Percentiles rank a stretch among this genome's conserved stretches.
phyloP scores from a whole-genome alignment of 441 rosid species.

The Eruca vesicaria region DNA sequence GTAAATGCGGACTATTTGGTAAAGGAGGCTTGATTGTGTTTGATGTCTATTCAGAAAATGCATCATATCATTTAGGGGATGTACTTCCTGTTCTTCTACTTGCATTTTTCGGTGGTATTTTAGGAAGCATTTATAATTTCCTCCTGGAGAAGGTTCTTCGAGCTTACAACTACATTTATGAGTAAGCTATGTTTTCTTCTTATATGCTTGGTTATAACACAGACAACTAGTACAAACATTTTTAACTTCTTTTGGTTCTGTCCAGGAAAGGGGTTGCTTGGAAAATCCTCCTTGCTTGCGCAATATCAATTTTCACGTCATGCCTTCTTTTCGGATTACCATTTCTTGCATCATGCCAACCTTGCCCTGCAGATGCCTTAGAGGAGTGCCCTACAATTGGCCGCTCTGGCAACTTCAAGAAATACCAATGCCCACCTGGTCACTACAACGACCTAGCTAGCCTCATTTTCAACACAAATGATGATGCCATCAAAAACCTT shows the following conservation, averaged over 20 bases:
- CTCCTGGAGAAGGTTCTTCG: constrained; percentile 64
- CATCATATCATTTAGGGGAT: constrained; percentile 69
- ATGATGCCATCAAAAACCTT: constrained; percentile 82
- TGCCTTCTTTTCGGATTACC: constrained; percentile 90
- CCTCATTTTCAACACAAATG: constrained; percentile 90
- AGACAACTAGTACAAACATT: background rate
- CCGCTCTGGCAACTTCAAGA: constrained; percentile 81
- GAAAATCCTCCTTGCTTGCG: constrained; percentile 61
- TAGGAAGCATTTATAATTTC: constrained; percentile 78
- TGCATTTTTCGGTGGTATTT: constrained; percentile 76
- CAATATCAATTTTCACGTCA: constrained; percentile 73
- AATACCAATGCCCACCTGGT: constrained; percentile 73
- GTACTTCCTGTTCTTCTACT: constrained; percentile 72
- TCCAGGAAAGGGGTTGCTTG: constrained; percentile 60
- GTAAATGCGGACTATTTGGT: constrained; percentile 86
- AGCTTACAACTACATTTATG: constrained; percentile 55
- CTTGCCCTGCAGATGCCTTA: constrained; percentile 60
- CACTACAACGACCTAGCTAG: constrained; percentile 89
- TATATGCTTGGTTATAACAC: background rate
- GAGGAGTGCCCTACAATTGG: constrained; percentile 87
- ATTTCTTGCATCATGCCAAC: constrained; percentile 74
- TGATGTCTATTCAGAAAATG: constrained; percentile 65
- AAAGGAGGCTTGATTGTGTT: constrained; percentile 87
- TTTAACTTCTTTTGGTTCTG: background rate
- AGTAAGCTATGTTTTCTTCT: constrained; percentile 46